Evolutionary conservation across 1,139 yeast species (phyloP), one percentile per base, ranked within the genome.

Genomic region (Taiozyma sp.): DNA sequence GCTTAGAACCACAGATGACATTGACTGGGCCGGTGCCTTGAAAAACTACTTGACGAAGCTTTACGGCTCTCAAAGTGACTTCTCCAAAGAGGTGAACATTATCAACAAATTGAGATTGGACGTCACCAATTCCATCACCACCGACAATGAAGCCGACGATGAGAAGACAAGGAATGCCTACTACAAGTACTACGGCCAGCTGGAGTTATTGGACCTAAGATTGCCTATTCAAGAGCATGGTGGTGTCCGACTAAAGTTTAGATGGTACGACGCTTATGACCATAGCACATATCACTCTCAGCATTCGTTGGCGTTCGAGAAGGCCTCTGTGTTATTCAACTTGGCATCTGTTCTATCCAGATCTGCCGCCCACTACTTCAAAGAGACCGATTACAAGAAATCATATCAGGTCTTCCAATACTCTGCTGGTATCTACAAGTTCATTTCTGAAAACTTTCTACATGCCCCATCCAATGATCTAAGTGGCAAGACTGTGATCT

Each of bases 391-490:
- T 54, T 68, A 76, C 53, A 90, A 87, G 58, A 70, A 71, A n/a
- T 76, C 91, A 0, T 76, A 85, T 56, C 79, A 79, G 48, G 68
- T 74, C 48, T 80, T 87, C 59, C 90, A 90, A 58, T 86, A 84
- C 54, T 84, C 97, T 2, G 87, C 96, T 1, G 96, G 97, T 1
- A 77, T 91, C 23, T 86, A 79, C 61, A 78, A 79, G 56, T 89
- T 81, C 59, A 74, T 92, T 38, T 77, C 85, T 47, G 93, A 88
- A 59, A 88, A 87, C 68, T 93, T 93, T 65, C 71, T 92, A 45
- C 96, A 92, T 70, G 96, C 97, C 0, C 97, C 98, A 0, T 83
- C 93, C 8, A 74, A 78, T 4, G 99, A 93, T 66, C 71, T 92
- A 52, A 75, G 80, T 52, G 87, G 86, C 48, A 81, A 84, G 34